A percentile compares a stretch with the other conserved stretches of the same genome.
phyloP scores from a whole-genome alignment of 768 basidiomycete genomes.

The Suillus spraguei region DNA sequence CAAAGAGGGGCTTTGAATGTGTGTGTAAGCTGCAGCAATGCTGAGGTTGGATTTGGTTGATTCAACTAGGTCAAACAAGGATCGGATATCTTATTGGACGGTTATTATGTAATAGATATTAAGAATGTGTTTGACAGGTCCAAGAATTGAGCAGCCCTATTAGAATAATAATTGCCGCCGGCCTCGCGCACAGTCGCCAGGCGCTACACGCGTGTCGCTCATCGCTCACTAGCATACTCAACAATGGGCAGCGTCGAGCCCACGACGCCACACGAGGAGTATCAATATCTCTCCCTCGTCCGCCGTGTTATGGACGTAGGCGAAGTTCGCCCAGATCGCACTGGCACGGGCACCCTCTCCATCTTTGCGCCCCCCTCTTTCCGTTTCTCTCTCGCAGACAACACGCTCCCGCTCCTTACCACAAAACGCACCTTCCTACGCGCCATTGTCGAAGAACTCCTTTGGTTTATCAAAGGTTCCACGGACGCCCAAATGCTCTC shows the following conservation, averaged over 20 bases:
- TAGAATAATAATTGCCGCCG: too few relatives aligned
- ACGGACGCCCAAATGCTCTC: slow-evolving; percentile 82
- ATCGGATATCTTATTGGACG: too few relatives aligned
- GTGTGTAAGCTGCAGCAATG: too few relatives aligned
- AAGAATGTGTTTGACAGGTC: too few relatives aligned
- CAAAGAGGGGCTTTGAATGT: too few relatives aligned
- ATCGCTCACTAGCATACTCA: background rate
- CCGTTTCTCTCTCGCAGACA: slow-evolving; percentile 82
- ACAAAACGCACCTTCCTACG: slow-evolving; percentile 94
- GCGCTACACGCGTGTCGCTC: background rate
- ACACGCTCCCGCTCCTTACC: slow-evolving; percentile 84
- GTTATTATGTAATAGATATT: too few relatives aligned
- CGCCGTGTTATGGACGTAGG: slow-evolving; percentile 73
- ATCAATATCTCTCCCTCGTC: slow-evolving; percentile 88
- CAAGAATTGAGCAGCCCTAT: too few relatives aligned
- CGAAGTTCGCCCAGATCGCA: slow-evolving; percentile 83
- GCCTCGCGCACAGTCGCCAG: background rate
- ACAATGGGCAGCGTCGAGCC: slow-evolving; percentile 12
- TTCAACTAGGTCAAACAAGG: too few relatives aligned
- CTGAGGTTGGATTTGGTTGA: too few relatives aligned
- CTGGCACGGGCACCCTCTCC: slow-evolving; percentile 92
- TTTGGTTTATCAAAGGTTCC: slow-evolving; percentile 89
- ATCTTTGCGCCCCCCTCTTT: slow-evolving; percentile 90
- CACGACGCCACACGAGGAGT: slow-evolving; percentile 65
- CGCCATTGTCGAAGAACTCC: slow-evolving; percentile 89